A percentile compares a stretch with the other conserved stretches of the same genome.
phyloP scores from a whole-genome alignment of 176 grass and related monocot species.

The Musa schizocarpa region DNA sequence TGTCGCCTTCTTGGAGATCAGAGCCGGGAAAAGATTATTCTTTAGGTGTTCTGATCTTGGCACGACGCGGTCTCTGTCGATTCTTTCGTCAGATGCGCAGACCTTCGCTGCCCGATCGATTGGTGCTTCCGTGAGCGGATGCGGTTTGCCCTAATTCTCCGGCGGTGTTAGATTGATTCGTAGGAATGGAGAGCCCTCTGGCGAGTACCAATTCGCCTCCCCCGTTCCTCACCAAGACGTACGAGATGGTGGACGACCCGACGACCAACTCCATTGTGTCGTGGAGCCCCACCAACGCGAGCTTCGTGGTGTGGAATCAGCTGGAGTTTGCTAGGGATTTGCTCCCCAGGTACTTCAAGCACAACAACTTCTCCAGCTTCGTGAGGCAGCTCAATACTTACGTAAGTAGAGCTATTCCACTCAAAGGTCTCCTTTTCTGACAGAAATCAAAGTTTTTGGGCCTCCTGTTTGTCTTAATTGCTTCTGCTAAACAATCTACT shows the following conservation, averaged over 20 bases:
- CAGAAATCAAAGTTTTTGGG: no score
- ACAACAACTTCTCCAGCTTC: slow-evolving; percentile 98
- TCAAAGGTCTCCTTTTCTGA: neutral
- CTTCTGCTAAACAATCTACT: no score
- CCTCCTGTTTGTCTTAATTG: no score
- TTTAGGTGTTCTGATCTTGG: neutral
- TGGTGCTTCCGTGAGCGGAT: neutral
- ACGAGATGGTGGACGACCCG: slow-evolving; percentile 93
- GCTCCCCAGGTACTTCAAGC: slow-evolving; percentile 96
- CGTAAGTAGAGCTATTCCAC: slow-evolving; percentile 29
- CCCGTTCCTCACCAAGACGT: slow-evolving; percentile 91
- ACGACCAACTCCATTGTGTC: slow-evolving; percentile 58
- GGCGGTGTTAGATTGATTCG: neutral
- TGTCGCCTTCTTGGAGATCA: no score
- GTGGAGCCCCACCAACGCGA: slow-evolving; percentile 50
- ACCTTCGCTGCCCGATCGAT: neutral
- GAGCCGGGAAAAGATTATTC: no score
- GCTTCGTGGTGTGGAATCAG: slow-evolving; percentile 79
- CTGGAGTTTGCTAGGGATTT: slow-evolving; percentile 70
- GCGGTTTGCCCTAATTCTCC: neutral
- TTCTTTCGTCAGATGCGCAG: no score
- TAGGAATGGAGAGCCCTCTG: slow-evolving; percentile 35
- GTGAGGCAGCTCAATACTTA: slow-evolving; percentile 96
- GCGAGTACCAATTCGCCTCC: slow-evolving; percentile 45
- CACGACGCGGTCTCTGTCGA: no score